These are phyloP conservation scores for Eucommia ulmoides DNA, from an alignment of 257 asterid genomes.

Conservation along the genomic window DNA sequence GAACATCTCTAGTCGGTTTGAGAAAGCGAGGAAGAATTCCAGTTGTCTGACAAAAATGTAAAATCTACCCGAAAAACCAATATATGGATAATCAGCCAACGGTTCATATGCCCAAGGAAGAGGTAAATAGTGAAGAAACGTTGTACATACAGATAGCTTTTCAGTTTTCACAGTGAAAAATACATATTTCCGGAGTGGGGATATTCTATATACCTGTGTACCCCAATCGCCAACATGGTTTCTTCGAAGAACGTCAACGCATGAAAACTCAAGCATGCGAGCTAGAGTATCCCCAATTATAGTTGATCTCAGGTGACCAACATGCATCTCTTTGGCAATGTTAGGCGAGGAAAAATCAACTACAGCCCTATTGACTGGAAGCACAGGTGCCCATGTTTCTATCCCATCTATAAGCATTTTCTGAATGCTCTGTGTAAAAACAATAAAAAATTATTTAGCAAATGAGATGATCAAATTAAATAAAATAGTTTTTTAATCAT, in stretches of 20 bases:
- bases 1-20: too few species aligned
- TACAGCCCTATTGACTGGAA: constrained; percentile 58
- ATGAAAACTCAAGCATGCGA: constrained; percentile 83
- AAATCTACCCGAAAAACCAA: too few species aligned
- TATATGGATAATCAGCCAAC: too few species aligned
- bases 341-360: constrained; percentile 98
- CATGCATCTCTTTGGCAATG: constrained; percentile 98
- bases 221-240: constrained; percentile 99
- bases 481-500: background rate
- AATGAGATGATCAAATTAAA: background rate
- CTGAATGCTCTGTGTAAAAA: constrained; percentile 65
- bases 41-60: too few species aligned
- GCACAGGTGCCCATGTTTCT: constrained; percentile 81
- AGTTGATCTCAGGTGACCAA: constrained; percentile 92
- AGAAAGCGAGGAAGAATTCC: too few species aligned
- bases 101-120: too few species aligned
- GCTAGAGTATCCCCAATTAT: constrained; percentile 92
- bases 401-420: constrained; percentile 72
- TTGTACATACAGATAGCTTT: too few species aligned
- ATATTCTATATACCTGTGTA: constrained; percentile 88
- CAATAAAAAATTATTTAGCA: background rate
- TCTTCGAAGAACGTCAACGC: constrained; percentile 79
- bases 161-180: too few species aligned
- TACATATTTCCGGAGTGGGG: too few species aligned
- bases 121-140: too few species aligned